Evolutionary conservation across 2,329 filamentous ascomycete genomes (phyloP), one percentile per base, ranked within the genome.

Genomic region (Lithohypha guttulata): DNA sequence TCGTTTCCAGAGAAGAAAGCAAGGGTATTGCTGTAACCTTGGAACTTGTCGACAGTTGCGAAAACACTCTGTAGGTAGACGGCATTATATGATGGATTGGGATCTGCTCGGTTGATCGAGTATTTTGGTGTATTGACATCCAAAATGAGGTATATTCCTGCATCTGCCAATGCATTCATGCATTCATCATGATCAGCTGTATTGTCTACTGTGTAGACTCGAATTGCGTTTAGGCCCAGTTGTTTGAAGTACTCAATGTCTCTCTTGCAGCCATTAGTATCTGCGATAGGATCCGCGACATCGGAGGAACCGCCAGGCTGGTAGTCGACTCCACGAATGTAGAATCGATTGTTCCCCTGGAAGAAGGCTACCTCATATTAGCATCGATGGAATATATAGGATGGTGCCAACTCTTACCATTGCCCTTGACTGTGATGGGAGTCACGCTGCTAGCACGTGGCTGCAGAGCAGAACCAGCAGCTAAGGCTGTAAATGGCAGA

Each of bases 141-240:
- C 36, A 93, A 70, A 25, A 93, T 84, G 38, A 93, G 75, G 69
- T 94, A 94, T 69, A 94, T 94, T 53, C 84, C 84, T 47, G 84
- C 86, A 54, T 82, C 81, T 37, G 77, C 79, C 45, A 94, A 71
- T 31, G 73, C 70, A 44, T 71, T 67, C 87, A 95, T 95, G 70
- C 87, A 95, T 46, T 77, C 72, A 53, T 87, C 79, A 65, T 95
- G 87, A 60, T 80, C 64, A 52, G 70, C 66, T 35, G 78, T 79
- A 72, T 94, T 94, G 69, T 95, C 87, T 51, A 93, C 79, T 11
- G 81, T 85, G 72, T 94, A 95, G 46, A 94, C 82, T 61, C 87
- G 86, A 57, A 95, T 71, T 18, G 85, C 86, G 70, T 95, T 95
- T 64, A 94, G 68, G 34, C 86, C 85, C 35, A 95, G 71, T 50